Base-by-base conservation (phyloP, 2,329 filamentous ascomycete species). In the Clonostachys sp. region DNA sequence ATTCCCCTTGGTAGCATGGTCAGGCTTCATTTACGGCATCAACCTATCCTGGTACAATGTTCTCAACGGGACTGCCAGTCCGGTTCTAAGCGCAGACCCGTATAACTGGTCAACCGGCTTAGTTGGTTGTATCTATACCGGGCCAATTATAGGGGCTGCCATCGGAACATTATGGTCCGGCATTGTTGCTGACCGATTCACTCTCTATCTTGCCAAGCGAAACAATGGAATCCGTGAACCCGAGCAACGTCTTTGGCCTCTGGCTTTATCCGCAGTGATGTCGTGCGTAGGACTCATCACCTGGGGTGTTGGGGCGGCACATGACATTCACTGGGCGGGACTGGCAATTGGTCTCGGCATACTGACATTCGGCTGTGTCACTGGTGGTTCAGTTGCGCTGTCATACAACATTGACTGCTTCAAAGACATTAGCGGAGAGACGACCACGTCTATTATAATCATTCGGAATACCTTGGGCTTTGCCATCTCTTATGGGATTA, bases 171-270 rank as follows among this genome's bases (percentile, higher is more conserved):
- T 39, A n/a, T 39, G 36, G 36, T 39, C 67, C 1, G 67, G 67
- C 6, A 52, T 59, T 6, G 54, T 68, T 20, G 65, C 65, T n/a
- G 68, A 72, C 49, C 62, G 63, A 50, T 57, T 70, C 20, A 60
- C 67, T 1, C 61, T 73, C 17, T 61, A 59, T 30, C 55, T 66
- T 2, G 65, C 69, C 0, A 65, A 68, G 6, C 63, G 61, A 14
- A 73, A 73, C 48, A 57, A 61, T 13, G 70, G 70, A 5, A 59
- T 73, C 9, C 64, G 62, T 42, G 70, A 73, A 45, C 62, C 70
- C 0, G 70, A 73, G 46, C 64, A 71, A 34, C 60, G 69, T 1
- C 54, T 73, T 1, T 73, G 70, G 70, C 60, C 66, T 1, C 66
- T 71, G 34, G 45, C 58, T 5, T 49, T 61, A 8, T 62, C 61